A percentile compares a stretch with the other conserved stretches of the same genome.
These are phyloP conservation scores for Primulina tabacum DNA, from an alignment of 257 asterid genomes.

Conservation along the genomic window DNA sequence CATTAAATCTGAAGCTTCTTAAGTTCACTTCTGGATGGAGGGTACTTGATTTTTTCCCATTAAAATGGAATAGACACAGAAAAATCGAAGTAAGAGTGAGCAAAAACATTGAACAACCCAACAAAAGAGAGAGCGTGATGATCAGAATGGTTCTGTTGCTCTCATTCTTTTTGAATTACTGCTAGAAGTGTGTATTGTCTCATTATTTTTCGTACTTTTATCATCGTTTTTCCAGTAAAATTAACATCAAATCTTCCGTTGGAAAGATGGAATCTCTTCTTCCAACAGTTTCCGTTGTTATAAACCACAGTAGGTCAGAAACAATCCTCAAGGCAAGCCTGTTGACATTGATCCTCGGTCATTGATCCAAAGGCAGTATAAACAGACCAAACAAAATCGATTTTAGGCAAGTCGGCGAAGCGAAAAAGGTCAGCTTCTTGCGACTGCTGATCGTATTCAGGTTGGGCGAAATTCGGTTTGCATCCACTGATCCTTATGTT, in stretches of 20 bases:
- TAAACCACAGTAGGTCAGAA: constrained; percentile 40
- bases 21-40: neutral
- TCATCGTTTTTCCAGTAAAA: neutral
- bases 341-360: constrained; percentile 21
- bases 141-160: neutral
- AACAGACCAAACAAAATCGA: neutral
- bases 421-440: neutral
- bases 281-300: constrained; percentile 28
- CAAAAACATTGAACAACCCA: neutral
- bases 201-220: too few species aligned
- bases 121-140: neutral
- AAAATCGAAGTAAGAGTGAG: neutral
- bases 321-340: constrained; percentile 37
- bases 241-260: constrained; percentile 26
- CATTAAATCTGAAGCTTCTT: neutral
- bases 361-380: neutral
- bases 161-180: neutral
- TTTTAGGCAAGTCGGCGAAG: neutral
- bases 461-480: neutral
- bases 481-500: constrained; percentile 9
- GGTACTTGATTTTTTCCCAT: neutral
- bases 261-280: constrained; percentile 45
- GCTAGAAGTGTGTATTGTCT: neutral
- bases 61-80: neutral
- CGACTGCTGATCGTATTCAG: neutral